Evolutionary conservation across 202 grass and related monocot genomes (phyloP).

Genomic region (Setaria viridis): DNA sequence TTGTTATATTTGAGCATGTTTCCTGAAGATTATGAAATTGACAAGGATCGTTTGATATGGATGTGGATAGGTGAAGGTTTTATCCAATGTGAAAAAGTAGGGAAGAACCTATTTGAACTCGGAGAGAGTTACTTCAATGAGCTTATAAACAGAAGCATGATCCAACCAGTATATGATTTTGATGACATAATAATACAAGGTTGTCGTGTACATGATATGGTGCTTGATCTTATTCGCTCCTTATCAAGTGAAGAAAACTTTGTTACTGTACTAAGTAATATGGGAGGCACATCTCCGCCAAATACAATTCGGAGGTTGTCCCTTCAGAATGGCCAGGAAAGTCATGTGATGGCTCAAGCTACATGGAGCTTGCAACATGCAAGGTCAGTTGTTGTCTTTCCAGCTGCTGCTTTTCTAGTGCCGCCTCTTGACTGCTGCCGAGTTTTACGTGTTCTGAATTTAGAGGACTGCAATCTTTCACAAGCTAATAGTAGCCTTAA

Average conservation of each 20-base stretch:
- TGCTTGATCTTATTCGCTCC: background rate
- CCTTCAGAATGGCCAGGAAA: background rate
- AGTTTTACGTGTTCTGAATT: background rate
- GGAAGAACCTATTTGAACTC: background rate
- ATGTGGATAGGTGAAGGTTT: background rate
- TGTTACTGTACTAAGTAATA: background rate
- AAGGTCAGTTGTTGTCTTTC: constrained; percentile 8
- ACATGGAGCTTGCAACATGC: background rate
- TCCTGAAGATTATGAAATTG: too few species aligned
- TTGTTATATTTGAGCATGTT: too few species aligned
- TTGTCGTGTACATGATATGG: background rate
- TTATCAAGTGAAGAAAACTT: constrained; percentile 1
- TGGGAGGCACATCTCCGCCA: background rate
- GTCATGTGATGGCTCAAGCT: background rate
- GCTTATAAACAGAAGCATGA: background rate
- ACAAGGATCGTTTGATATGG: too few species aligned
- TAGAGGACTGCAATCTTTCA: background rate
- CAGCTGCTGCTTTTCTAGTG: background rate
- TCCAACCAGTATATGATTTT: too few species aligned
- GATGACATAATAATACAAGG: too few species aligned
- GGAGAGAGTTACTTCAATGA: constrained; percentile 2
- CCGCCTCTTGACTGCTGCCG: background rate
- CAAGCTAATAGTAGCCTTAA: background rate
- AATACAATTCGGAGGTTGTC: background rate
- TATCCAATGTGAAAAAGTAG: background rate